These are phyloP conservation scores for Penicillium italicum DNA, from an alignment of 2,329 filamentous ascomycete species.

Conservation along the genomic window DNA sequence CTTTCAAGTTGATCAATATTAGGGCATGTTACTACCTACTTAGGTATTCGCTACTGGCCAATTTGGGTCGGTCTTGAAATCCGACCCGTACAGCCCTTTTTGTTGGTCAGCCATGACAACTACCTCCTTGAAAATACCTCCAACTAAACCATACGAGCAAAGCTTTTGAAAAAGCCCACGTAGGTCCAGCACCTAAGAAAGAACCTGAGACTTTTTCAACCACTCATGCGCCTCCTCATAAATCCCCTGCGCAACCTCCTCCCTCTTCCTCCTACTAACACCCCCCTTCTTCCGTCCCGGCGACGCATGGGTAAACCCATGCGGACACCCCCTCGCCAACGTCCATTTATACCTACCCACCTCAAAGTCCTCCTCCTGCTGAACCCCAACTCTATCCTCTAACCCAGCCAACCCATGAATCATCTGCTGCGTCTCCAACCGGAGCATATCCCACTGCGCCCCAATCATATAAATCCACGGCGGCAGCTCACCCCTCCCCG, in stretches of 20 bases:
- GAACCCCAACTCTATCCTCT: conserved; percentile 8
- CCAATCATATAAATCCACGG: conserved; percentile 44
- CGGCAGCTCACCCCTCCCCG: conserved; percentile 37
- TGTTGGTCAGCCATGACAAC: too few relatives aligned
- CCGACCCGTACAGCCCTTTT: too few relatives aligned
- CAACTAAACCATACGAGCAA: too few relatives aligned
- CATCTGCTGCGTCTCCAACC: conserved; percentile 37
- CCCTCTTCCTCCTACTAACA: not conserved
- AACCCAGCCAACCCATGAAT: conserved; percentile 27
- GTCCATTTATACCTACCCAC: conserved; percentile 19
- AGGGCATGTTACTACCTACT: too few relatives aligned
- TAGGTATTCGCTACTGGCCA: too few relatives aligned
- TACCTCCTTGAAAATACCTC: too few relatives aligned
- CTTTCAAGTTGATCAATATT: too few relatives aligned
- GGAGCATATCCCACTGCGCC: conserved; percentile 46
- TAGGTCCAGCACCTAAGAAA: not conserved
- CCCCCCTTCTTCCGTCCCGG: not conserved
- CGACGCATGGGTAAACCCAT: conserved; percentile 14
- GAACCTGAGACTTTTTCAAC: conserved; percentile 45
- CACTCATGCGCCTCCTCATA: conserved; percentile 34
- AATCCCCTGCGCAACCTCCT: not conserved
- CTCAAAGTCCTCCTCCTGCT: conserved; percentile 19
- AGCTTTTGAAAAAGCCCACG: too few relatives aligned
- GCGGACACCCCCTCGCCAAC: conserved; percentile 12
- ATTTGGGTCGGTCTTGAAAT: too few relatives aligned